These are phyloP conservation scores for Fusarium sp. DNA, from an alignment of 2,329 filamentous ascomycete genomes.

Conservation along the genomic window DNA sequence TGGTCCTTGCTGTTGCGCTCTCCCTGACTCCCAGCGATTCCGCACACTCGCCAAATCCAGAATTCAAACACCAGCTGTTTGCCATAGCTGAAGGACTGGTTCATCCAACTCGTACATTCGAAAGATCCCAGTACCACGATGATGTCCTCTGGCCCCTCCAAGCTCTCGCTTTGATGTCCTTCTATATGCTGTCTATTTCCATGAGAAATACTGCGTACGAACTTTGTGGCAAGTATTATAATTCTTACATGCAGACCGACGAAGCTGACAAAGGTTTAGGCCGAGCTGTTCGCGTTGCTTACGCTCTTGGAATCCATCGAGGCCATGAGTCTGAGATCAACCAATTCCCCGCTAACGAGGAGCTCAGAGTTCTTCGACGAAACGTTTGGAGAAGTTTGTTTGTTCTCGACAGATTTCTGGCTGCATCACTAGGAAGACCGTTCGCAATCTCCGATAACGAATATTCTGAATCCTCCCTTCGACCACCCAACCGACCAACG, in stretches of 20 bases:
- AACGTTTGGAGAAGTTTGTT: slow-evolving; percentile 75
- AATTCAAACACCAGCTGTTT: slow-evolving; percentile 73
- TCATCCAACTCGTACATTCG: slow-evolving; percentile 45
- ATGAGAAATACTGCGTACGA: slow-evolving; percentile 73
- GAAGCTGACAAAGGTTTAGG: slow-evolving; percentile 54
- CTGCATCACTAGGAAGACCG: slow-evolving; percentile 72
- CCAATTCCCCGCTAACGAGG: slow-evolving; percentile 56
- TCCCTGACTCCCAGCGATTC: slow-evolving; percentile 67
- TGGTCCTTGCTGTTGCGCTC: slow-evolving; percentile 73
- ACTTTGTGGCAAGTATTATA: slow-evolving; percentile 63
- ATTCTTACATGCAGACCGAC: background rate
- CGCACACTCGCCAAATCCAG: slow-evolving; percentile 61
- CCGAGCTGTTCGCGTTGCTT: slow-evolving; percentile 73
- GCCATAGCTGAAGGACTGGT: slow-evolving; percentile 67
- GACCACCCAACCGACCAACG: slow-evolving; percentile 48
- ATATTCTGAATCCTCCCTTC: slow-evolving; percentile 65
- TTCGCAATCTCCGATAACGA: slow-evolving; percentile 72
- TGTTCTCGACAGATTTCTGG: slow-evolving; percentile 72
- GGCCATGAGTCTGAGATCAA: slow-evolving; percentile 67
- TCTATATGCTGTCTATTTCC: slow-evolving; percentile 72
- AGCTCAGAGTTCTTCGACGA: slow-evolving; percentile 61
- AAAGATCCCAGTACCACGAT: slow-evolving; percentile 58
- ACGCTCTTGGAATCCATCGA: slow-evolving; percentile 72
- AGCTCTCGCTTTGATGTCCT: slow-evolving; percentile 71
- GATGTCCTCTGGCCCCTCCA: slow-evolving; percentile 75